phyloP scores from a whole-genome alignment of 768 basidiomycete genomes.

The Hysterangium stoloniferum region DNA sequence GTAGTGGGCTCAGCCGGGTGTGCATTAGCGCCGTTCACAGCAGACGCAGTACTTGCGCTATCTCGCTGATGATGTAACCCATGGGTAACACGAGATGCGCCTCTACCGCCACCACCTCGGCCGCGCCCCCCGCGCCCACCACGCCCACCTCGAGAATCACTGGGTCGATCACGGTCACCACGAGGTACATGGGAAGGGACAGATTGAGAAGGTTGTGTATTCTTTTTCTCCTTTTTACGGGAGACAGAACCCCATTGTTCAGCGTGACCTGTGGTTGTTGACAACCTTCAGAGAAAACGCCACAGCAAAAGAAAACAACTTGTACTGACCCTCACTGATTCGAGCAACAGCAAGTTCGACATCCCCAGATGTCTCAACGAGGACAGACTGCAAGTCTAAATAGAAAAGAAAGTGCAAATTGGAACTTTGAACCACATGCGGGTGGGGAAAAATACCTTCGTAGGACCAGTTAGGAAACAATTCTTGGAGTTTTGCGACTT shows the following conservation, averaged over 20 bases:
- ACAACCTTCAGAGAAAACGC: constrained; percentile 16
- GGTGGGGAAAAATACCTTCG: constrained; percentile 44
- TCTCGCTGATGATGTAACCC: constrained; percentile 27
- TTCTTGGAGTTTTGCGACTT: constrained; percentile 62
- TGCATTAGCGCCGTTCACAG: constrained; percentile 25
- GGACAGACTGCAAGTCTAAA: constrained; percentile 59
- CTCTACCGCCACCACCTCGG: constrained; percentile 33
- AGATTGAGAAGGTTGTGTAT: constrained; percentile 29
- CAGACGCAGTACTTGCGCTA: constrained; percentile 24
- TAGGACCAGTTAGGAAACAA: constrained; percentile 60
- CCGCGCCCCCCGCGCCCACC: constrained; percentile 57
- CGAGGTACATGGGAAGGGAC: constrained; percentile 42
- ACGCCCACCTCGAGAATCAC: constrained; percentile 50
- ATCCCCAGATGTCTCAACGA: constrained; percentile 64
- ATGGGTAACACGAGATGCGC: constrained; percentile 31
- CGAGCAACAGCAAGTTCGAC: constrained; percentile 59
- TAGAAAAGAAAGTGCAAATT: constrained; percentile 12
- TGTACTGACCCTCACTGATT: constrained; percentile 76
- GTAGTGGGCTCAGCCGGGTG: constrained; percentile 13
- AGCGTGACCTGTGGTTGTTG: constrained; percentile 45
- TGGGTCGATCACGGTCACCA: constrained; percentile 27
- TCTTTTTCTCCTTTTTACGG: constrained; percentile 85
- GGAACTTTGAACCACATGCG: too few relatives aligned
- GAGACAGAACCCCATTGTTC: constrained; percentile 80
- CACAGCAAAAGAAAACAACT: constrained; percentile 8